Evolutionary conservation across 2,329 filamentous ascomycete genomes (phyloP), one percentile per base, ranked within the genome.

Genomic region (Ascochyta pisi): DNA sequence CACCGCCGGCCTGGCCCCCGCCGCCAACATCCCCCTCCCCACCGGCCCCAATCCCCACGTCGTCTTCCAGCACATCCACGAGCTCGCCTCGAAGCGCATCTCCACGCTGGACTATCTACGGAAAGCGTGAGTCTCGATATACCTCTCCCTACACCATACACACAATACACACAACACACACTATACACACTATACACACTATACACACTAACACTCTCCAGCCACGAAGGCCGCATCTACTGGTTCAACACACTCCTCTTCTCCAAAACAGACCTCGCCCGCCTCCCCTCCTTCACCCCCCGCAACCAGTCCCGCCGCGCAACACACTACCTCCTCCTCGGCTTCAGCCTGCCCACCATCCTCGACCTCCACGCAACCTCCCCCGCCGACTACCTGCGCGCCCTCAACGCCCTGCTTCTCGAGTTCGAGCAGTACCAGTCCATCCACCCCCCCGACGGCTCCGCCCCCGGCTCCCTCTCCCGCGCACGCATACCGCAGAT

Each of bases 201-300:
- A 19, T 7, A 7, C 16, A 24, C 62, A 22, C 61, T 66, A 53
- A 68, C 54, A 68, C 54, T 13, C 2, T n/a, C 6, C 73, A 96
- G 92, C 26, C 93, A 99, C 73, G 92, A 97, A 78, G 93, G 94
- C 58, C 88, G 92, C 55, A 88, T 96, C 38, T 98, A 96, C 80
- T 98, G 95, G 93, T 97, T 98, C 82, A 97, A 97, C 78, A 97
- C 95, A 0, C 86, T 96, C 58, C 89, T 96, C 70, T 96, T 96
- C 77, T 91, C 92, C 63, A 90, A 91, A 68, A 77, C 85, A 27
- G 92, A 96, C 75, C 83, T 98, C 31, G 81, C 84, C 47, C 88
- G 89, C 70, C 89, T 97, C 80, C 88, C 94, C 41, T 96, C 92
- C 72, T 94, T 96, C 72, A 90, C 96, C 56, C 81, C 86, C 4